Base-by-base conservation (phyloP, 345 rosid genomes). In the Carallia brachiata region DNA sequence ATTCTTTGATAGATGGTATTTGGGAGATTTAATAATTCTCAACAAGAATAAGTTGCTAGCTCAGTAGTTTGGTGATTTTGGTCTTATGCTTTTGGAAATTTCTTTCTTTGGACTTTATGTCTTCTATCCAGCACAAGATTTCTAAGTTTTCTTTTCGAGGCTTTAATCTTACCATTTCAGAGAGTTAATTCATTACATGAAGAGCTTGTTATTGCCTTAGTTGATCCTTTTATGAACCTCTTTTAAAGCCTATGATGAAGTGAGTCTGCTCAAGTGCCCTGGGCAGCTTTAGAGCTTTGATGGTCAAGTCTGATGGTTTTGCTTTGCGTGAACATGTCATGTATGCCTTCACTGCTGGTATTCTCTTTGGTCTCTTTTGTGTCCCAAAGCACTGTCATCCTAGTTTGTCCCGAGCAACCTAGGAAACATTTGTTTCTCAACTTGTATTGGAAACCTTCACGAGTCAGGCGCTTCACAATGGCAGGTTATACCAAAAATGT, bases 11-110 rank as follows among this genome's bases (percentile, higher is more conserved):
- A 66, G 88, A 86, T 73, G 87, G 89, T 70, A 80, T 82, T 9
- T 82, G 74, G 63, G 84, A 85, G 75, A 72, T 85, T 91, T 60
- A 70, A 65, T 28, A 94, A 93, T 78, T 91, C 97, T 74, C 82
- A 84, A 82, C 73, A 70, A 32, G 86, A 87, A 88, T 89, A 89
- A 63, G 85, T 80, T 75, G 77, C 83, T 81, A 89, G 94, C 70
- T 88, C 96, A 72, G 64, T 75, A 50, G 69, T 76, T 72, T 93
- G 98, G 94, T 93, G 97, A 28, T 6, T 39, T 57, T 10, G 16
- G 18, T 12, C 34, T 18, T 3, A 6, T 32, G 9, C n/a, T 67
- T 15, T 19, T n/a, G 5, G n/a, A 32, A 36, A 19, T 61, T 52
- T 61, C 52, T 61, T 44, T n/a, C 32, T 23, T n/a, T 67, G 16